Conservation (phyloP, 1,139 yeast genomes). For the Diutina neorugosa region DNA sequence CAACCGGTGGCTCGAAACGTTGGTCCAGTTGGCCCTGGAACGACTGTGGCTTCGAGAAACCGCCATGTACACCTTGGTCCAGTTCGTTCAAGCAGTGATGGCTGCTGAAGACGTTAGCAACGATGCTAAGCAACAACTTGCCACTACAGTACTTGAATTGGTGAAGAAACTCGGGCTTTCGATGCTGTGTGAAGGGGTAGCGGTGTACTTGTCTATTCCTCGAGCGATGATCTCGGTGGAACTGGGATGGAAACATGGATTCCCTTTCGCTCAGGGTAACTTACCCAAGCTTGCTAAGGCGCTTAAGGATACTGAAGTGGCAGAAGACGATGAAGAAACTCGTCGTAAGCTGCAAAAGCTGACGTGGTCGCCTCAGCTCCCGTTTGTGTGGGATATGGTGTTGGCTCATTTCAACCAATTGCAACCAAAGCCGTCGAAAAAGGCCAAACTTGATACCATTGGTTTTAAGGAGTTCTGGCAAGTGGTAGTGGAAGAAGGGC, state of each 20-base stretch:
- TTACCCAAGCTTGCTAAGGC: slow-evolving; percentile 48
- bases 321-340: slow-evolving; percentile 22
- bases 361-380: slow-evolving; percentile 68
- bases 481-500: slow-evolving; percentile 63
- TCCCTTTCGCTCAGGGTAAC: slow-evolving; percentile 66
- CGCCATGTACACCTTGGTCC: slow-evolving; percentile 57
- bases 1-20: slow-evolving; percentile 25
- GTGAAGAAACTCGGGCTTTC: slow-evolving; percentile 45
- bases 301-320: slow-evolving; percentile 42
- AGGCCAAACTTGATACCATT: slow-evolving; percentile 16
- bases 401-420: slow-evolving; percentile 25
- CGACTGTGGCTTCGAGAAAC: slow-evolving; percentile 89
- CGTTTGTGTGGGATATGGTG: slow-evolving; percentile 74
- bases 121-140: slow-evolving; percentile 12
- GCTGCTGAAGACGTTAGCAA: slow-evolving; percentile 12
- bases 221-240: slow-evolving; percentile 5
- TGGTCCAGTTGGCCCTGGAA: slow-evolving; percentile 46
- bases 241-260: slow-evolving; percentile 52
- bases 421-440: slow-evolving; percentile 11
- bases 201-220: slow-evolving; percentile 49
- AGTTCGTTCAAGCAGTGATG: slow-evolving; percentile 19
- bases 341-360: slow-evolving; percentile 38
- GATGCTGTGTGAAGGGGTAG: slow-evolving; percentile 69
- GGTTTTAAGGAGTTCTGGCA: slow-evolving; percentile 69
- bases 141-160: slow-evolving; percentile 18